Conservation (phyloP, 139 green algal species). For the Asterochloris sp. region DNA sequence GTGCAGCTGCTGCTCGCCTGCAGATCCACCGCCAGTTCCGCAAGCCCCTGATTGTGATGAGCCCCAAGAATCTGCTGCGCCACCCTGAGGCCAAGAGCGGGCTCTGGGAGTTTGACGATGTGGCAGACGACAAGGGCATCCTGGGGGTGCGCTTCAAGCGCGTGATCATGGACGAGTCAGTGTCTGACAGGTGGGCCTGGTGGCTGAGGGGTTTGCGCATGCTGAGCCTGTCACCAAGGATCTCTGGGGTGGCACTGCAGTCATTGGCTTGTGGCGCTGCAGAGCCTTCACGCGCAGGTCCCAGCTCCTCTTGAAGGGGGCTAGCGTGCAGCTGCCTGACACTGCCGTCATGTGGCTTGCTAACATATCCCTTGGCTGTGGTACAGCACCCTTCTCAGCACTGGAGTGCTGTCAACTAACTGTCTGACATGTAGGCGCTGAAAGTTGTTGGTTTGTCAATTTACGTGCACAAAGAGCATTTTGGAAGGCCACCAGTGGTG, state of each 20-base stretch:
- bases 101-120: conserved; percentile 92
- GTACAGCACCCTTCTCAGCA: too few species aligned
- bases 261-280: background rate
- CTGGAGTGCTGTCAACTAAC: too few species aligned
- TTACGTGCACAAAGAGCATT: too few species aligned
- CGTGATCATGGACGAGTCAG: conserved; percentile 94
- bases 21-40: conserved; percentile 96
- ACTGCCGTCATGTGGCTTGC: too few species aligned
- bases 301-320: too few species aligned
- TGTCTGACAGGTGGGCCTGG: conserved; percentile 32
- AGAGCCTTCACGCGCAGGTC: too few species aligned
- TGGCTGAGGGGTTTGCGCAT: background rate
- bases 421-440: too few species aligned
- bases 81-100: conserved; percentile 80
- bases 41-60: conserved; percentile 95
- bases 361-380: too few species aligned
- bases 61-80: conserved; percentile 94
- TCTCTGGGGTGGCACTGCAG: background rate
- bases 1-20: background rate
- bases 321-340: too few species aligned
- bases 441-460: too few species aligned
- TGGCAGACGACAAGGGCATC: conserved; percentile 74
- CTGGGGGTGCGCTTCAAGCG: conserved; percentile 95
- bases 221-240: background rate
- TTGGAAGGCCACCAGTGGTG: too few species aligned